These are phyloP conservation scores for Thermomucor indicae-seudaticae DNA, from an alignment of 371 early-diverging fungal genomes.

Conservation along the genomic window DNA sequence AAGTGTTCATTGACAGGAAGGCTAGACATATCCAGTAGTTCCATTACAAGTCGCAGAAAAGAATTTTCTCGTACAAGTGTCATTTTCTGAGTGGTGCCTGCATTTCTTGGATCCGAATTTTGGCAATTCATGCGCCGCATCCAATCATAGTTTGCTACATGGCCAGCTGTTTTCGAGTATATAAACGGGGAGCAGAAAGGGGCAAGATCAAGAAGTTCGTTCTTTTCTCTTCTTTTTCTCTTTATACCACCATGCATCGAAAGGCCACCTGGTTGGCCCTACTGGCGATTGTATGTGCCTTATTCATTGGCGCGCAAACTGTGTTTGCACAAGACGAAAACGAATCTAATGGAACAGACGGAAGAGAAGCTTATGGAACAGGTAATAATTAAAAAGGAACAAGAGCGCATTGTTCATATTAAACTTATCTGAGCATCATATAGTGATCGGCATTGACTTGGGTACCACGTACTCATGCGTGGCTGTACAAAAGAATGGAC, in stretches of 20 bases:
- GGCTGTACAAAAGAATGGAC: conserved; percentile 85
- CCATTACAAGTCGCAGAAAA: too few relatives aligned
- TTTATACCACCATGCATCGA: conserved; percentile 33
- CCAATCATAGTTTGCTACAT: conserved; percentile 44
- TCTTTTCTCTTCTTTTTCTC: conserved; percentile 19
- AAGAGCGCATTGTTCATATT: background rate
- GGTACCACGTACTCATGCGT: conserved; percentile 99
- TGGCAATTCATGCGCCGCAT: conserved; percentile 6
- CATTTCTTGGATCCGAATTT: too few relatives aligned
- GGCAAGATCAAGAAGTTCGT: background rate
- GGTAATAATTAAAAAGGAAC: conserved; percentile 13
- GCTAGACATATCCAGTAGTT: too few relatives aligned
- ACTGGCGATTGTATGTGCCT: conserved; percentile 35
- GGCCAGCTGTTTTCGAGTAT: conserved; percentile 17
- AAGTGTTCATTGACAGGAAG: too few relatives aligned
- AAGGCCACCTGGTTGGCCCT: conserved; percentile 41
- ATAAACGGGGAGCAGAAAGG: conserved; percentile 9
- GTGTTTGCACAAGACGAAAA: conserved; percentile 38
- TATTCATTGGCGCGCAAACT: conserved; percentile 27
- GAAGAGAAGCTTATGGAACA: conserved; percentile 48
- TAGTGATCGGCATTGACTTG: conserved; percentile 74
- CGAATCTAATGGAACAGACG: too few relatives aligned
- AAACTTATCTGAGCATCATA: conserved; percentile 3
- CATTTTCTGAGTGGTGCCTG: conserved; percentile 4
- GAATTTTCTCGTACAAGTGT: too few relatives aligned